Conservation (phyloP, 176 grass and related monocot species). For the Typha latifolia region DNA sequence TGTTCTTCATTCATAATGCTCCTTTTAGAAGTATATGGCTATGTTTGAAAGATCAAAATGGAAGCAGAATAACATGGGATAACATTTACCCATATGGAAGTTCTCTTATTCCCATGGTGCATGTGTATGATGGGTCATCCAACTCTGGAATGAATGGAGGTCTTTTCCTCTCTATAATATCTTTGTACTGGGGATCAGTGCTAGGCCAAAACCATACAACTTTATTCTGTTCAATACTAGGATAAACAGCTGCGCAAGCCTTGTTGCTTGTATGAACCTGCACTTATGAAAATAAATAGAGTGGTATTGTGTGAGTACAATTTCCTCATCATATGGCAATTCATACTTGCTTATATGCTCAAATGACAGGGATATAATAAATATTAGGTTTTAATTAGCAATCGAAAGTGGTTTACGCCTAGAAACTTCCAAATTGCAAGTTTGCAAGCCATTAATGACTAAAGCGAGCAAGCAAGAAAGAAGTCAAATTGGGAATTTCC, state of each 20-base stretch:
- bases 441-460: too few relatives aligned
- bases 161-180: conserved; percentile 40
- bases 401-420: too few relatives aligned
- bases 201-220: conserved; percentile 90
- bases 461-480: neutral
- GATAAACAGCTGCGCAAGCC: conserved; percentile 71
- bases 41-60: too few relatives aligned
- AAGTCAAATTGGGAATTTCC: neutral
- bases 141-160: conserved; percentile 60
- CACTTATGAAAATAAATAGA: neutral
- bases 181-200: conserved; percentile 34
- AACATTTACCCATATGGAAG: conserved; percentile 53
- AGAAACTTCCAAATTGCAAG: too few relatives aligned
- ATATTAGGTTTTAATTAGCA: too few relatives aligned
- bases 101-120: conserved; percentile 45
- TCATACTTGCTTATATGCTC: neutral
- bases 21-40: too few relatives aligned
- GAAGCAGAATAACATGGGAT: neutral
- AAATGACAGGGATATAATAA: too few relatives aligned
- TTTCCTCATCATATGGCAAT: too few relatives aligned
- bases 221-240: conserved; percentile 64
- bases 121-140: conserved; percentile 63
- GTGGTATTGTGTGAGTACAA: neutral
- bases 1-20: too few relatives aligned
- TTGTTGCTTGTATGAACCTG: conserved; percentile 68